Conservation (phyloP, 768 basidiomycete species). For the Mycena crocata region DNA sequence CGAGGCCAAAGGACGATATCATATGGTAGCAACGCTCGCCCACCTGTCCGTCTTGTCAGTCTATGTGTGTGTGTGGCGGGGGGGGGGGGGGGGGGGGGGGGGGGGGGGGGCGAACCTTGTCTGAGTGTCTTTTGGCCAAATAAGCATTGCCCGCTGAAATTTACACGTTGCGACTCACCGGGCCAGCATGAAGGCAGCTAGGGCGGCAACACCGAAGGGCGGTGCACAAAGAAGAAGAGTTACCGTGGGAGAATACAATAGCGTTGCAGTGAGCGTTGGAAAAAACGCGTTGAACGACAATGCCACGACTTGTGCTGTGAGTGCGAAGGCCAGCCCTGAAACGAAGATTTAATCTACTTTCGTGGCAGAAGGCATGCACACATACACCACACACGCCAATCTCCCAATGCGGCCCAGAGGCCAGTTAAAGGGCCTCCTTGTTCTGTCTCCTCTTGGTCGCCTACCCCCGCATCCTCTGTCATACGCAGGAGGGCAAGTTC, state of each 20-base stretch:
- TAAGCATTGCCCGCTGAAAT: conserved; percentile 2
- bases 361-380: neutral
- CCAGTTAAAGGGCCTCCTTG: conserved; percentile 55
- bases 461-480: conserved; percentile 72
- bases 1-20: conserved; percentile 63
- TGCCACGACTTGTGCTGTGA: conserved; percentile 70
- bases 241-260: conserved; percentile 57
- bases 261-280: conserved; percentile 78
- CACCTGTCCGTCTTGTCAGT: conserved; percentile 30
- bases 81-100: no score
- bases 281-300: conserved; percentile 86
- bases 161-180: conserved; percentile 53
- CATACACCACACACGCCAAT: conserved; percentile 84
- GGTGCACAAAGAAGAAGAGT: conserved; percentile 57
- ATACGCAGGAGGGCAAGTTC: conserved; percentile 72
- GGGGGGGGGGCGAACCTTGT: conserved; percentile 56
- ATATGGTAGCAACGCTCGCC: conserved; percentile 85
- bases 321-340: conserved; percentile 67
- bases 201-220: conserved; percentile 78
- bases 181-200: conserved; percentile 64
- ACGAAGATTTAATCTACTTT: neutral
- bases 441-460: conserved; percentile 60
- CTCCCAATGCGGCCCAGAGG: conserved; percentile 71
- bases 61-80: no score
- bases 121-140: conserved; percentile 71